A percentile compares a stretch with the other conserved stretches of the same genome.
Evolutionary conservation across 2,329 filamentous ascomycete species (phyloP).

Genomic region (Aspergillus melleus): DNA sequence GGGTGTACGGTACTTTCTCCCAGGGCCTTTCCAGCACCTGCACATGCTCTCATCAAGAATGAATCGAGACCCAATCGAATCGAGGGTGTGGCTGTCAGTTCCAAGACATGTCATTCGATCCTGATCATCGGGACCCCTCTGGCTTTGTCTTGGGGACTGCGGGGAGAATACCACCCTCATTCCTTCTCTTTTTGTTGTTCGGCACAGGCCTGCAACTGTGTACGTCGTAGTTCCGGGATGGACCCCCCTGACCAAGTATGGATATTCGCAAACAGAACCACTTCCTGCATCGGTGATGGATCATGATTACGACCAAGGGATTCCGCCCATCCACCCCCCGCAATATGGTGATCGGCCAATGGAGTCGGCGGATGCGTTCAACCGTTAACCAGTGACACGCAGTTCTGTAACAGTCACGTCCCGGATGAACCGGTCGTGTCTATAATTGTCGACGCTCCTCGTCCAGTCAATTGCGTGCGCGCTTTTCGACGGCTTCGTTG

Average conservation of each 20-base stretch:
- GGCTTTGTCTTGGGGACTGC: not conserved
- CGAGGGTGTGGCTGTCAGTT: not conserved
- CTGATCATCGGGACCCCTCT: not conserved
- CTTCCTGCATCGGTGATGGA: not conserved
- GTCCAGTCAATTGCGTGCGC: not conserved
- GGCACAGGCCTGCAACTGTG: not conserved
- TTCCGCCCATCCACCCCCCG: not conserved
- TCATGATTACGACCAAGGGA: not conserved
- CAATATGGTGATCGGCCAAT: not conserved
- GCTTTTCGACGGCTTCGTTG: not conserved
- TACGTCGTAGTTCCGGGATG: too few species aligned
- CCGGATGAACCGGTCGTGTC: not conserved
- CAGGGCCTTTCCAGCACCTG: not conserved
- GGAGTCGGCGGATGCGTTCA: slow-evolving; percentile 1
- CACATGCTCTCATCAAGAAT: not conserved
- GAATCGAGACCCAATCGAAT: not conserved
- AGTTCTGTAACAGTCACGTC: slow-evolving; percentile 1
- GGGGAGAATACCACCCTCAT: not conserved
- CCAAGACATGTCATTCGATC: slow-evolving; percentile 1
- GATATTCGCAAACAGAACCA: not conserved
- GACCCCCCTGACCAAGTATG: not conserved
- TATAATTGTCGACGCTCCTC: slow-evolving; percentile 3
- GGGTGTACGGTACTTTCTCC: not conserved
- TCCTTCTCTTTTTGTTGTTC: not conserved
- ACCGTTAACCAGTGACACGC: slow-evolving; percentile 9